A percentile compares a stretch with the other conserved stretches of the same genome.
These are phyloP conservation scores for Wickerhamiella pararugosa DNA, from an alignment of 1,139 yeast genomes.

Conservation along the genomic window DNA sequence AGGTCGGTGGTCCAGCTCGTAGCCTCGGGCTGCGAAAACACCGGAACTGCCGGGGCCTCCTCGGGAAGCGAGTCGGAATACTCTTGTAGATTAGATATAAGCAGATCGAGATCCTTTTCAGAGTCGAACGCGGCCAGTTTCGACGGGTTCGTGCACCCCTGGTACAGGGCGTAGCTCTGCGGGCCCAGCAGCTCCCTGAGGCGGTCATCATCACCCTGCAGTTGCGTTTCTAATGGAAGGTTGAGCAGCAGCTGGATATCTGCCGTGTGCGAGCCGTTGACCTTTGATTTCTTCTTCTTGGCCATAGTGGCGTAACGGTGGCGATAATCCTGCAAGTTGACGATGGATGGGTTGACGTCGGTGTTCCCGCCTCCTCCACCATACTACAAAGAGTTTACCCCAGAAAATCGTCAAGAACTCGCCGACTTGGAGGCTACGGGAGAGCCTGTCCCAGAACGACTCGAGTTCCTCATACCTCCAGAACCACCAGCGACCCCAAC, in stretches of 20 bases:
- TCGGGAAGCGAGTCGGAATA: no score
- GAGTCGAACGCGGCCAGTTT: no score
- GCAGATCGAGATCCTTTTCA: no score
- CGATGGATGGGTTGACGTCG: constrained; percentile 33
- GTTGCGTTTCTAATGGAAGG: no score
- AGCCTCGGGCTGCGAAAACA: constrained; percentile 8
- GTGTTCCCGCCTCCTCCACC: constrained; percentile 84
- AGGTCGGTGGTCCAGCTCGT: neutral
- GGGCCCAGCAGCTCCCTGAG: no score
- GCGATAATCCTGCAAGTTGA: neutral
- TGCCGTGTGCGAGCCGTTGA: neutral
- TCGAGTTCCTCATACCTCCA: constrained; percentile 36
- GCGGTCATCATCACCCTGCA: no score
- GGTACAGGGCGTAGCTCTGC: no score
- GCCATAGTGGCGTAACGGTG: constrained; percentile 8
- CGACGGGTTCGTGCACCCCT: no score
- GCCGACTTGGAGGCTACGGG: constrained; percentile 7
- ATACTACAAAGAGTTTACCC: constrained; percentile 51
- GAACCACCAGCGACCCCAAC: constrained; percentile 32
- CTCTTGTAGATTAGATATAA: no score
- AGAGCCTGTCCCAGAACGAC: constrained; percentile 15
- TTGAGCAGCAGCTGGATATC: no score
- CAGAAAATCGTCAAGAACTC: constrained; percentile 30
- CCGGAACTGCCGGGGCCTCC: constrained; percentile 5
- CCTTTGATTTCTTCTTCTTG: constrained; percentile 11